Evolutionary conservation across 2,329 filamentous ascomycete species (phyloP), one percentile per base, ranked within the genome.

Genomic region (Arachnomyces sp.): DNA sequence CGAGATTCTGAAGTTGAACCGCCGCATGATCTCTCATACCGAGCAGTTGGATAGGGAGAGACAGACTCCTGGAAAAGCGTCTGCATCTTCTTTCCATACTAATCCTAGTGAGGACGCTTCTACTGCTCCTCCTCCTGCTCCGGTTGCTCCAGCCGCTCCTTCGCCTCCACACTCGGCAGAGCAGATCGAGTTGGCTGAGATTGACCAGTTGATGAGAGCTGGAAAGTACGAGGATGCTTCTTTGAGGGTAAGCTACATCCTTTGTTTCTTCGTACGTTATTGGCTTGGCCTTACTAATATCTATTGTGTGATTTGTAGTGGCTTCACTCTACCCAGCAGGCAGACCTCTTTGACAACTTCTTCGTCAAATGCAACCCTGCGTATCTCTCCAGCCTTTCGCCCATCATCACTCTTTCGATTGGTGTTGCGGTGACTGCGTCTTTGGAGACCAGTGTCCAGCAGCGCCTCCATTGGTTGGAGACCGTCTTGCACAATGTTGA

Each of bases 351-450:
- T 53, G 75, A 80, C 55, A 67, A 70, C 18, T 65, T 80, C 38
- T 81, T 82, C 52, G 67, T 76, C 15, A 70, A 67, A 40, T 66
- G 73, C 49, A 72, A 74, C 44, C 76, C 77, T 1, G 58, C 62
- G 7, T 81, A 77, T 55, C 62, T 81, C 16, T 61, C 61, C 13
- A 63, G 66, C 30, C 67, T 81, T 13, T 70, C 74, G 20, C 71
- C 75, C 2, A 68, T 82, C 31, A 69, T 81, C 28, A 66, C 70
- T 16, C 67, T 82, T 31, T 79, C 76, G 2, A 75, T 79, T 17
- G 74, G 73, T 38, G 76, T 76, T 15, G 76, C 77, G n/a, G 72
- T 81, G 17, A 78, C 75, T 2, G 68, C 72, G 2, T 68, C 68
- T 33, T 61, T 81, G 42, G 64, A 72, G 20, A 72, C 69, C 7